Evolutionary conservation across 805 yeast species (phyloP), one percentile per base, ranked within the genome.

Genomic region (Candida namnaoensis): DNA sequence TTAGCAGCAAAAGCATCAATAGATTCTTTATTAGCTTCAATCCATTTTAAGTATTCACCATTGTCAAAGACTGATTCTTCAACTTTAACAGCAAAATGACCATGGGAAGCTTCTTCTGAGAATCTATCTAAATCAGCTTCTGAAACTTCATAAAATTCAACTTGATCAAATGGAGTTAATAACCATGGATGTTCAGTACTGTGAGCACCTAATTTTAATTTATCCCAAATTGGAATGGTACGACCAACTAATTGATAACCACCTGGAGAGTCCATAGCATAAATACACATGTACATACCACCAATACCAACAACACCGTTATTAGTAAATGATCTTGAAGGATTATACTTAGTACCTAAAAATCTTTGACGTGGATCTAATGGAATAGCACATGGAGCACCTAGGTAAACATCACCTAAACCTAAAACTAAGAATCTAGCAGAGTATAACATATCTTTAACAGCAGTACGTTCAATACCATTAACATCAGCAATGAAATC

Each of bases 321-420:
- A 34, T 96, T 96, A 3, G 99, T 91, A 68, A 74, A 90, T 1
- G 97, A 87, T 70, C 99, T 78, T 12, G 96, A 85, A 34, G 99
- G 99, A 60, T 91, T 91, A 67, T 91, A 93, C 65, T 91, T 91
- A 28, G 96, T 75, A 34, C 98, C 99, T 43, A 91, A 67, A 45
- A 88, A 74, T 55, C 97, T 76, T 55, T 90, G 97, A 56, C 97
- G 80, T 44, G 99, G 99, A 61, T 93, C 98, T 52, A 91, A 75
- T 34, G 99, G 98, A 51, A 91, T 95, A 2, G 98, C 98, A 71
- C 97, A 90, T 27, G 99, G 99, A 4, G 99, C 96, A 38, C 98
- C 98, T 52, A 93, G 72, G 66, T 90, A 91, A 26, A 93, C 98
- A 64, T 93, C 99, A 58, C 98, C 99, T 41, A 91, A 76, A 42